Evolutionary conservation across 495 filamentous ascomycete genomes (phyloP), one percentile per base, ranked within the genome.

Genomic region (Thermochaetoides thermophila): DNA sequence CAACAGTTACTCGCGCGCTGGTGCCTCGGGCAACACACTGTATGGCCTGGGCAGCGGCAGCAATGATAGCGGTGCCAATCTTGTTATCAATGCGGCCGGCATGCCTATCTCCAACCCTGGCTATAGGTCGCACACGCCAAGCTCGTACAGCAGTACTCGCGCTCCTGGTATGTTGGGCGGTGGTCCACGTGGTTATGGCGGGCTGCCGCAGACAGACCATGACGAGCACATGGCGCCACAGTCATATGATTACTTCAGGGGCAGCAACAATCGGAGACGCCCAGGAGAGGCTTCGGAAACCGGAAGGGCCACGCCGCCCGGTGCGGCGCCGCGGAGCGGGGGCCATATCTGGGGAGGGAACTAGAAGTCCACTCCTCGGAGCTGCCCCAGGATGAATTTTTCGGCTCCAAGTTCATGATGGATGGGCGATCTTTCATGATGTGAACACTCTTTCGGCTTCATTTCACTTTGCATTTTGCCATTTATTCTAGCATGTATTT

Each of bases 141-240:
- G 26, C 41, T 38, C n/a, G 12, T 29, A 22, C 7, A 40, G 33
- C 12, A 34, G 49, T 2, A 11, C 21, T 24, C 24, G 37, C 5
- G 37, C 37, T 31, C 54, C 48, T 12, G 57, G 55, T 16, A 62
- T 62, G 47, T 44, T 68, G 9, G 66, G 66, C 20, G 64, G 64
- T 18, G 66, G 66, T 7, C 64, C 66, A 10, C 46, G 57, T 24
- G 68, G 68, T 6, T 72, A 72, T 40, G 64, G 64, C 8, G 55
- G 55, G 12, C 35, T 72, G 21, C 64, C 68, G 5, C 68, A 72
- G 37, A 41, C 43, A 0, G 60, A 63, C 6, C 46, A 53, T 7
- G 37, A 42, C 0, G 59, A 63, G n/a, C n/a, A n/a, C n/a, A n/a
- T n/a, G n/a, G n/a, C n/a, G n/a, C n/a, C n/a, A n/a, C n/a, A n/a